phyloP scores from a whole-genome alignment of 768 basidiomycete species.

The Mycena venus region DNA sequence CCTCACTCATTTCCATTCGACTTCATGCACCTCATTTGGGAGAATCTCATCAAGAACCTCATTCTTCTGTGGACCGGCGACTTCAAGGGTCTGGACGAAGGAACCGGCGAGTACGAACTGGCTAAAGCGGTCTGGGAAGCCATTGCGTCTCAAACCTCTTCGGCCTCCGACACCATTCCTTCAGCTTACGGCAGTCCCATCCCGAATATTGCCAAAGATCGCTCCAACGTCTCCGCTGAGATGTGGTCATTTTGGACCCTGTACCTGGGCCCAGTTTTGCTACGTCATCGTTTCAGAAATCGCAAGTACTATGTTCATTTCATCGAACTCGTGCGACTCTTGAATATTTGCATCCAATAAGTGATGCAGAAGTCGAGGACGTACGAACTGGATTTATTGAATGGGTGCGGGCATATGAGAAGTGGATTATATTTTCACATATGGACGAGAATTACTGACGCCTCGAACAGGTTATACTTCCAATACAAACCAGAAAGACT shows the following conservation, averaged over 20 bases:
- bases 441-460: neutral
- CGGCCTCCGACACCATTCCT: neutral
- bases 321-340: slow-evolving; percentile 44
- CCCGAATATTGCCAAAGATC: too few relatives aligned
- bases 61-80: too few relatives aligned
- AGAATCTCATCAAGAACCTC: too few relatives aligned
- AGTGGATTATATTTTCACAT: slow-evolving; percentile 37
- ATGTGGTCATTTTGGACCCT: too few relatives aligned
- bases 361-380: slow-evolving; percentile 37
- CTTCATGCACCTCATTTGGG: too few relatives aligned
- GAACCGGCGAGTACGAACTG: neutral
- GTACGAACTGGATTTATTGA: slow-evolving; percentile 45
- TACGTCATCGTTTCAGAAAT: slow-evolving; percentile 36
- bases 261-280: slow-evolving; percentile 10
- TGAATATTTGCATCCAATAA: slow-evolving; percentile 49
- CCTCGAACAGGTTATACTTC: slow-evolving; percentile 44
- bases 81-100: neutral
- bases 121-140: neutral
- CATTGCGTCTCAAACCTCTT: neutral
- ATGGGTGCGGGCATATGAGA: slow-evolving; percentile 57
- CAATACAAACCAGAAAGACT: slow-evolving; percentile 38
- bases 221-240: neutral
- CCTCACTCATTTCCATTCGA: neutral
- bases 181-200: too few relatives aligned
- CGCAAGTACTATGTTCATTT: slow-evolving; percentile 51